These are phyloP conservation scores for Croton laevigatus DNA, from an alignment of 441 rosid species.

Conservation along the genomic window DNA sequence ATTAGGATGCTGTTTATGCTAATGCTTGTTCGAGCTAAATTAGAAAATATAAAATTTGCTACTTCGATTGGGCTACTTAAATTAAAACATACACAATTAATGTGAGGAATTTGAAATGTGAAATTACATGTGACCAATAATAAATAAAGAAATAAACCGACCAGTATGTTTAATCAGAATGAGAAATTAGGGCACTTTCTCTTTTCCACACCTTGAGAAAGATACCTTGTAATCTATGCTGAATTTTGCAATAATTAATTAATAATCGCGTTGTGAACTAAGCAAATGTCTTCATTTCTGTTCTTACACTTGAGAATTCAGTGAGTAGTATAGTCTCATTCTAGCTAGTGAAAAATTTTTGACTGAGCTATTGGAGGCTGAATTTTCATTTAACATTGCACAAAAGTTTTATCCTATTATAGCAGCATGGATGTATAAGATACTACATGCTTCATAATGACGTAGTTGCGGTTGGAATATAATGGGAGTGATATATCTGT, in stretches of 20 bases:
- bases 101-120: too few species aligned
- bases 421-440: not conserved
- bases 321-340: not conserved
- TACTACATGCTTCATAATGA: not conserved
- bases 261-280: not conserved
- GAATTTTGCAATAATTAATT: not conserved
- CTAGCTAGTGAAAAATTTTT: not conserved
- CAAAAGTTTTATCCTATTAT: not conserved
- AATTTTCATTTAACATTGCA: not conserved
- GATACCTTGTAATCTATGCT: not conserved
- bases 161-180: too few species aligned
- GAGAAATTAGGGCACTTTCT: not conserved
- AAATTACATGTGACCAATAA: too few species aligned
- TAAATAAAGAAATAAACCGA: too few species aligned
- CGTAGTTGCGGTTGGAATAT: not conserved
- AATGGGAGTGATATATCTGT: not conserved
- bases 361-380: not conserved
- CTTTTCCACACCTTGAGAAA: not conserved
- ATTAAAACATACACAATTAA: too few species aligned
- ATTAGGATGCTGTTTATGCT: not conserved
- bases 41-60: too few species aligned
- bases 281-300: not conserved
- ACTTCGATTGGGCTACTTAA: too few species aligned
- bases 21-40: not conserved
- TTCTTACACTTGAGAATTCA: not conserved